phyloP scores from a whole-genome alignment of 2,329 filamentous ascomycete genomes.

The Colletotrichum cordylinicola region DNA sequence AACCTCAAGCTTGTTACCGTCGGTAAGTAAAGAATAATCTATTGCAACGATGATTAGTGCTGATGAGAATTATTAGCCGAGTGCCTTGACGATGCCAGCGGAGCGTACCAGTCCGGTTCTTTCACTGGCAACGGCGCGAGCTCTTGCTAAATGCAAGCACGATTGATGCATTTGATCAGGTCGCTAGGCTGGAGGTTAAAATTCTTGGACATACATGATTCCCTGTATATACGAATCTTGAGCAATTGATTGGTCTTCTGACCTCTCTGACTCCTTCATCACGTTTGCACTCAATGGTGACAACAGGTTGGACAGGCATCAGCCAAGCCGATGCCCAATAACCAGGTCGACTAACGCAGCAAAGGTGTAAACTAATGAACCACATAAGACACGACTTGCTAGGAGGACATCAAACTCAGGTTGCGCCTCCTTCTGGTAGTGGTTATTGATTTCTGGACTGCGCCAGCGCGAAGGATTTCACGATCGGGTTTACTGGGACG shows the following conservation, averaged over 20 bases:
- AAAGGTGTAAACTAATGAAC: background rate
- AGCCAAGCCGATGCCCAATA: fast-evolving
- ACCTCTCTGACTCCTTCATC: background rate
- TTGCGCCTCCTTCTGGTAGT: too few species aligned
- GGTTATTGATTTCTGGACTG: background rate
- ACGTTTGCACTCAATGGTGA: background rate
- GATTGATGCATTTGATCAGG: background rate
- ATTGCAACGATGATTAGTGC: background rate
- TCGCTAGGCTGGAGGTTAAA: background rate
- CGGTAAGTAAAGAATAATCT: constrained; percentile 39
- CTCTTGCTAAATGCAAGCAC: constrained; percentile 28
- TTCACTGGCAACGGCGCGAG: constrained; percentile 40
- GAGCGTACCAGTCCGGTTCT: constrained; percentile 44
- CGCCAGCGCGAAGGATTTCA: background rate
- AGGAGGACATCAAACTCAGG: too few species aligned
- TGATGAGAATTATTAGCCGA: constrained; percentile 35
- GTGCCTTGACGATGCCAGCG: constrained; percentile 45
- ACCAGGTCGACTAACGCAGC: background rate
- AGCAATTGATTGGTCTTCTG: background rate
- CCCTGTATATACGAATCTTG: background rate
- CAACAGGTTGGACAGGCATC: background rate
- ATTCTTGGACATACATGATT: constrained; percentile 7
- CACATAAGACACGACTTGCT: too few species aligned
- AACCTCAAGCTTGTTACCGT: constrained; percentile 54
- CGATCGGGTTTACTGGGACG: background rate